Conservation (phyloP, 306 rosid species). For the Inga laurina region DNA sequence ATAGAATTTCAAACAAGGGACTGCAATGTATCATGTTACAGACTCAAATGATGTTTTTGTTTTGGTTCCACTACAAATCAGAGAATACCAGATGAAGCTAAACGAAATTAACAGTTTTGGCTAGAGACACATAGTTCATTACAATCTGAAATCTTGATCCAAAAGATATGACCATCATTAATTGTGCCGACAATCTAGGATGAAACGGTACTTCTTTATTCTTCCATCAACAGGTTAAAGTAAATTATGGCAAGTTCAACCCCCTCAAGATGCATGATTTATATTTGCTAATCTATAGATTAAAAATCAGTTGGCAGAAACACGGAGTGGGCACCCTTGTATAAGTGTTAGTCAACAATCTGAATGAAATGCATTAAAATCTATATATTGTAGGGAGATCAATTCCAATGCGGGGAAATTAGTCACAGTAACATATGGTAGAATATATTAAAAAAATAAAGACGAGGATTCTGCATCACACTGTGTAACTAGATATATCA, state of each 20-base stretch:
- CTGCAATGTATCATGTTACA: neutral
- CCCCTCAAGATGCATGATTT: neutral
- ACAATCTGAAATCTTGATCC: neutral
- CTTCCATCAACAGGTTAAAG: constrained; percentile 4
- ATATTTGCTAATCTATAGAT: neutral
- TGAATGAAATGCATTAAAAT: constrained; percentile 19
- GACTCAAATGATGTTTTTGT: neutral
- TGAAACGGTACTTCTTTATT: neutral
- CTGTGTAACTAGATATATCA: constrained; percentile 1
- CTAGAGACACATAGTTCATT: neutral
- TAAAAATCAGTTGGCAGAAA: neutral
- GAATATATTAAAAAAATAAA: neutral
- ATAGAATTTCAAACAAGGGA: neutral
- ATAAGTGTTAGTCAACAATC: neutral
- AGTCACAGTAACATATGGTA: neutral
- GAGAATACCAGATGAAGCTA: neutral
- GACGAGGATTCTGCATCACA: neutral
- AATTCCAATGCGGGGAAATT: constrained; percentile 12
- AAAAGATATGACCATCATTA: neutral
- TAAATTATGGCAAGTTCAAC: neutral
- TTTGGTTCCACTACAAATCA: neutral
- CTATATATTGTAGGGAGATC: neutral
- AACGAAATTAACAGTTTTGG: neutral
- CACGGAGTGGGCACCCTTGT: neutral
- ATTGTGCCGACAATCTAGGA: neutral